These are phyloP conservation scores for Articulospora tetracladia DNA, from an alignment of 495 filamentous ascomycete species.

Conservation along the genomic window DNA sequence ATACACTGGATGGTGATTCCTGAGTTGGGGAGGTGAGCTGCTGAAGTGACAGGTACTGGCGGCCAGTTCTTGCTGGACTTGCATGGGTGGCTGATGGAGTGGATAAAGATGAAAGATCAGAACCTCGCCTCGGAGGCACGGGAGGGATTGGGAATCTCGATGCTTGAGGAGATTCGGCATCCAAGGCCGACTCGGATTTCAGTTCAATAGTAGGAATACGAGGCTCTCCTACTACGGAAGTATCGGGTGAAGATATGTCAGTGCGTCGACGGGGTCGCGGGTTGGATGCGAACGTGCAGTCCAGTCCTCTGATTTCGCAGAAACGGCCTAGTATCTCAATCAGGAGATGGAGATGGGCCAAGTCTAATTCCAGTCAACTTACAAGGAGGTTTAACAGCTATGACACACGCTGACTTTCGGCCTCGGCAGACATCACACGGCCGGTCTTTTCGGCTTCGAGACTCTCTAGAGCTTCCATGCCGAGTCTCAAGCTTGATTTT, in stretches of 20 bases:
- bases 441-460: slow-evolving; percentile 21
- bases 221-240: not conserved
- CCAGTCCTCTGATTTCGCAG: slow-evolving; percentile 13
- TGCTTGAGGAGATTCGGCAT: slow-evolving; percentile 8
- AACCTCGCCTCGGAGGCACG: not conserved
- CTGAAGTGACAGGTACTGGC: slow-evolving; percentile 13
- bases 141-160: slow-evolving; percentile 8
- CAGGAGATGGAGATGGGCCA: not conserved
- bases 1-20: not conserved
- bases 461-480: slow-evolving; percentile 19
- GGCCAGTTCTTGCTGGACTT: not conserved
- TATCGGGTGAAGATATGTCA: not conserved
- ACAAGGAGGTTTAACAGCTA: slow-evolving; percentile 21
- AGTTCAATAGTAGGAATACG: not conserved
- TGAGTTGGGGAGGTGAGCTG: slow-evolving; percentile 8
- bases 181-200: not conserved
- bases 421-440: slow-evolving; percentile 24
- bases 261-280: slow-evolving; percentile 2
- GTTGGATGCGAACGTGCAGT: slow-evolving; percentile 17
- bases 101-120: not conserved
- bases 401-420: slow-evolving; percentile 24
- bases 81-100: not conserved
- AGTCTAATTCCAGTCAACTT: not conserved
- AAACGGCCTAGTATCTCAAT: slow-evolving; percentile 15
- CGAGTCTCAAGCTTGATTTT: slow-evolving; percentile 17